Conservation (phyloP, 495 filamentous ascomycete genomes). For the Aspergillus funiculosus region DNA sequence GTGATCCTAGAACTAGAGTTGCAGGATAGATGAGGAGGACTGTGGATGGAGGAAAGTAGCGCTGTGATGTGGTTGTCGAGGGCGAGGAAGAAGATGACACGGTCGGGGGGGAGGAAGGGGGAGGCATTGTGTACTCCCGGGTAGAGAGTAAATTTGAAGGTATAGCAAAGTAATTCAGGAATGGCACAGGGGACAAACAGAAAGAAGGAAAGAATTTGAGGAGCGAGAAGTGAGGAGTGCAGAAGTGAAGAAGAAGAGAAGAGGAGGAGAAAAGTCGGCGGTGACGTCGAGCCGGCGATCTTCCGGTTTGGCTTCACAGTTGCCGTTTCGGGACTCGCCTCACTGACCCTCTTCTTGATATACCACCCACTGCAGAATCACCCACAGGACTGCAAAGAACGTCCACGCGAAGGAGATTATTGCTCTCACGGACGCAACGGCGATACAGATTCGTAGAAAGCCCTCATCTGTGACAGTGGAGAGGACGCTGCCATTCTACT, state of each 20-base stretch:
- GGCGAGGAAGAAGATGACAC: neutral
- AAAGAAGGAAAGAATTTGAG: neutral
- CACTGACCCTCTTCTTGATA: no score
- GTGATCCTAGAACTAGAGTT: conserved; percentile 69
- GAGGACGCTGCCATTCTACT: no score
- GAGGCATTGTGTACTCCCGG: conserved; percentile 6
- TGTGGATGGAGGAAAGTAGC: conserved; percentile 3
- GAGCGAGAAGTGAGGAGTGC: neutral
- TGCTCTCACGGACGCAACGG: conserved; percentile 18
- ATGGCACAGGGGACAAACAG: neutral
- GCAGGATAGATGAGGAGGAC: conserved; percentile 64
- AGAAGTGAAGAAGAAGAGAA: neutral
- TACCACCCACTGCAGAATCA: no score
- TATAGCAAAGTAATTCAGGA: neutral
- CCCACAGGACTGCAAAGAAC: conserved; percentile 18
- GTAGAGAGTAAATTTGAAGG: neutral
- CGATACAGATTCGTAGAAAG: no score
- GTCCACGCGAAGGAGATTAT: conserved; percentile 21
- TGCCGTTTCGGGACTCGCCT: conserved; percentile 4
- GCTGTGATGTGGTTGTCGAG: conserved; percentile 1
- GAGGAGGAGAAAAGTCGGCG: neutral
- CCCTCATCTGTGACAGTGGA: no score
- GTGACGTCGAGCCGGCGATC: no score
- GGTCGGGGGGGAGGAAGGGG: conserved; percentile 8
- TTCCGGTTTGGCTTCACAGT: no score